Conservation (phyloP, 1,284 basidiomycete genomes). For the Afroboletus lepidellus region DNA sequence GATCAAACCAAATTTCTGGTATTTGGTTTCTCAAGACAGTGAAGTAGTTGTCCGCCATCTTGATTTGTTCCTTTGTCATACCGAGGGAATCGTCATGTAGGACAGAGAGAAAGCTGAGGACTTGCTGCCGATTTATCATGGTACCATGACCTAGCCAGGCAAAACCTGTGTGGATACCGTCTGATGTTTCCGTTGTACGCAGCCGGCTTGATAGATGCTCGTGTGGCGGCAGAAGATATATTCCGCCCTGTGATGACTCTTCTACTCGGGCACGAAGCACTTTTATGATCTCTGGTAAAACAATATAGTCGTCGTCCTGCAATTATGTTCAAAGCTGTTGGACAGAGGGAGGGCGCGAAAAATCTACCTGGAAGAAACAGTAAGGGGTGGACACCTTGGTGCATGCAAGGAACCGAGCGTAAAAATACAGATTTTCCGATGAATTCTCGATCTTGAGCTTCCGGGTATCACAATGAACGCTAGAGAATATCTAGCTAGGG, state of each 20-base stretch:
- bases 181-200: conserved; percentile 35
- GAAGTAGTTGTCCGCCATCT: conserved; percentile 74
- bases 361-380: conserved; percentile 61
- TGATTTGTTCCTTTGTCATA: conserved; percentile 48
- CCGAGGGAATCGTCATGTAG: conserved; percentile 41
- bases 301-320: conserved; percentile 69
- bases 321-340: conserved; percentile 1
- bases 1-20: conserved; percentile 59
- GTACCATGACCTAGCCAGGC: conserved; percentile 69
- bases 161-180: conserved; percentile 52
- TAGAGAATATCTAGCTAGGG: conserved; percentile 44
- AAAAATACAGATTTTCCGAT: conserved; percentile 56
- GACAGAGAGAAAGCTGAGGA: conserved; percentile 48
- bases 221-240: conserved; percentile 60
- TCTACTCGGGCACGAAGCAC: conserved; percentile 45
- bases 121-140: conserved; percentile 46
- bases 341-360: not conserved
- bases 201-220: conserved; percentile 56
- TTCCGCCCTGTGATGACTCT: conserved; percentile 27
- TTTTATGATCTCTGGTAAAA: conserved; percentile 55
- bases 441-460: conserved; percentile 59
- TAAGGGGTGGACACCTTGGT: conserved; percentile 48
- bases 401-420: conserved; percentile 65
- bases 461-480: conserved; percentile 41
- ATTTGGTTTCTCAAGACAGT: conserved; percentile 51